phyloP scores from a whole-genome alignment of 495 filamentous ascomycete genomes.

The Aspergillus funiculosus region DNA sequence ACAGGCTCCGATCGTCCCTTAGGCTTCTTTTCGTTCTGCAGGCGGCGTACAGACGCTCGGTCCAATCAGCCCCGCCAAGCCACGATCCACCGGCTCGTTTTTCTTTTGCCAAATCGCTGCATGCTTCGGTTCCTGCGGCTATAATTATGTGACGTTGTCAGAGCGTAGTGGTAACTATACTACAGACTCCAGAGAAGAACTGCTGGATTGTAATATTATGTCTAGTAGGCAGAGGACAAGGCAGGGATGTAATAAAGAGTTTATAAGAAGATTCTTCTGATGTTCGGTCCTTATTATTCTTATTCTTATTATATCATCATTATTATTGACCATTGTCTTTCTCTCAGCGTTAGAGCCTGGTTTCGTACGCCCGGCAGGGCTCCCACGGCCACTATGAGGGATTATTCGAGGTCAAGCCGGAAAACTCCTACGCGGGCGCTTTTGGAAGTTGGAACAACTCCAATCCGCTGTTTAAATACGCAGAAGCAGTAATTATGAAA shows the following conservation, averaged over 20 bases:
- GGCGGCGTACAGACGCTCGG: conserved; percentile 19
- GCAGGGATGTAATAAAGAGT: not conserved
- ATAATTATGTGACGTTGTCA: conserved; percentile 19
- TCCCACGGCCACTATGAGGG: conserved; percentile 17
- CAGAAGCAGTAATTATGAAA: too few relatives aligned
- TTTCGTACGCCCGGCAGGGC: conserved; percentile 14
- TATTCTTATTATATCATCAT: not conserved
- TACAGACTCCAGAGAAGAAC: not conserved
- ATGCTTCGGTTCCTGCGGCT: conserved; percentile 27
- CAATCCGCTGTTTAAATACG: too few relatives aligned
- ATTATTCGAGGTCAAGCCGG: conserved; percentile 13
- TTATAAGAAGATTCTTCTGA: not conserved
- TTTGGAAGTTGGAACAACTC: not conserved
- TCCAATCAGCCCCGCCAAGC: conserved; percentile 25
- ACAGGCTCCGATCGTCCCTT: conserved; percentile 16
- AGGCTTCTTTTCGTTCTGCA: conserved; percentile 21
- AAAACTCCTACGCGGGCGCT: not conserved
- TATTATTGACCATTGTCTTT: conserved; percentile 4
- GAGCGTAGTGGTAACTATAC: too few relatives aligned
- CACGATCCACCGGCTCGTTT: conserved; percentile 16
- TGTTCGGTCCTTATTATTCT: conserved; percentile 2
- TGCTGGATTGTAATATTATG: too few relatives aligned
- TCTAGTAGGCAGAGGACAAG: too few relatives aligned
- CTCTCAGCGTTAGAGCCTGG: conserved; percentile 11
- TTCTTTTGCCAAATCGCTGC: conserved; percentile 19